A percentile compares a stretch with the other conserved stretches of the same genome.
These are phyloP conservation scores for Trichoderma pleuroti DNA, from an alignment of 2,329 filamentous ascomycete genomes.

Conservation along the genomic window DNA sequence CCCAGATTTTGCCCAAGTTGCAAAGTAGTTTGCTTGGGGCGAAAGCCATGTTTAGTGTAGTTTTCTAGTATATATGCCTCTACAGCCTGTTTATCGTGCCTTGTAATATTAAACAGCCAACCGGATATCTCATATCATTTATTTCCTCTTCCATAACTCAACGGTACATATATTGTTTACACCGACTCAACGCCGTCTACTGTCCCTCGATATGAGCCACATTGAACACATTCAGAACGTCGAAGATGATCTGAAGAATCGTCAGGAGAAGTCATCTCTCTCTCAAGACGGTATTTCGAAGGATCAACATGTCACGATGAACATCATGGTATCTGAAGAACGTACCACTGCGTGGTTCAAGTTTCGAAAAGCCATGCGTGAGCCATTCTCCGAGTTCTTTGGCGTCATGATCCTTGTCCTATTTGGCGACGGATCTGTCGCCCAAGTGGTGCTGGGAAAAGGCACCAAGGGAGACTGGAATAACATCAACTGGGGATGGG, in stretches of 20 bases:
- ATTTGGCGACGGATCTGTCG: not conserved
- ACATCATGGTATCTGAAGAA: not conserved
- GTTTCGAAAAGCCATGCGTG: not conserved
- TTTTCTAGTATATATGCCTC: not conserved
- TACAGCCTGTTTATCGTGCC: not conserved
- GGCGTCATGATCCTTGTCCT: not conserved
- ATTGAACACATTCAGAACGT: not conserved
- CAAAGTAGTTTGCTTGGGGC: not conserved
- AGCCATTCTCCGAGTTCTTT: not conserved
- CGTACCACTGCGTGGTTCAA: not conserved
- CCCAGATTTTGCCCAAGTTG: not conserved
- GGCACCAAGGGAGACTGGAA: not conserved
- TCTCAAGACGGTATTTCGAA: not conserved
- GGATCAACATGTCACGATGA: not conserved
- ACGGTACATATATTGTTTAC: not conserved
- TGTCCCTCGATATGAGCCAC: not conserved
- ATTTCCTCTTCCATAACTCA: not conserved
- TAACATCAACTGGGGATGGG: not conserved
- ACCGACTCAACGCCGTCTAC: not conserved
- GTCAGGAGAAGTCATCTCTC: not conserved
- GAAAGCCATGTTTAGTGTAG: not conserved
- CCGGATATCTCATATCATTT: not conserved
- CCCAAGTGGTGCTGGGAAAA: not conserved
- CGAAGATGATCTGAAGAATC: not conserved
- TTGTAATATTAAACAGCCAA: not conserved